A percentile compares a stretch with the other conserved stretches of the same genome.
phyloP scores from a whole-genome alignment of 257 asterid genomes.

The Solanum habrochaites region DNA sequence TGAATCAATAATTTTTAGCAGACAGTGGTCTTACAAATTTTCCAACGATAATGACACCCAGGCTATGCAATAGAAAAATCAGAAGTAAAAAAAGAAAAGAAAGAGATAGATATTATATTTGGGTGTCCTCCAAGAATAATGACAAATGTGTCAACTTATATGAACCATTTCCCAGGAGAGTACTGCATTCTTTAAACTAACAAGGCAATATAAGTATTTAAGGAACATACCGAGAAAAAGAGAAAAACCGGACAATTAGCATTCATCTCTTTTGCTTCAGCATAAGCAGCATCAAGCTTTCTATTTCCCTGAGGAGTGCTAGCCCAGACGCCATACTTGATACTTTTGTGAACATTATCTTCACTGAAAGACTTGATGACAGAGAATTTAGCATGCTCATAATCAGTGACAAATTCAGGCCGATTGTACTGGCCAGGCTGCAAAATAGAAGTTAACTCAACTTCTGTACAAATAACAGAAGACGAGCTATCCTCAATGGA shows the following conservation, averaged over 20 bases:
- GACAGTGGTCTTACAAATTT: not conserved
- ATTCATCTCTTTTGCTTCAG: slow-evolving; percentile 59
- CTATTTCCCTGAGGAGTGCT: slow-evolving; percentile 96
- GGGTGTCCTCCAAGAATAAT: not conserved
- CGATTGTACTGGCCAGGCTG: slow-evolving; percentile 48
- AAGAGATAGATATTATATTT: not conserved
- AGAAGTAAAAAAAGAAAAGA: not conserved
- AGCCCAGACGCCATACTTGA: slow-evolving; percentile 89
- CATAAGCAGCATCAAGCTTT: slow-evolving; percentile 87
- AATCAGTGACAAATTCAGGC: slow-evolving; percentile 59
- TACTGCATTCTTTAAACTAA: not conserved
- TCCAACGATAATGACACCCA: not conserved
- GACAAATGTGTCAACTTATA: not conserved
- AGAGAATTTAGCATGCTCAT: slow-evolving; percentile 70
- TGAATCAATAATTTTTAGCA: not conserved
- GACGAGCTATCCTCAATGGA: slow-evolving; percentile 57
- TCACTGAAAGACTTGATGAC: slow-evolving; percentile 97
- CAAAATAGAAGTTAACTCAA: slow-evolving; percentile 43
- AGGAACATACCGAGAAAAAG: slow-evolving; percentile 69
- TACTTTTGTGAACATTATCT: slow-evolving; percentile 93
- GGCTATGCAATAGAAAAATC: not conserved
- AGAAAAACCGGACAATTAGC: slow-evolving; percentile 75
- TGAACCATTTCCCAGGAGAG: not conserved
- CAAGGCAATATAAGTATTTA: not conserved
- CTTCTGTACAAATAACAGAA: slow-evolving; percentile 34